A percentile compares a stretch with the other conserved stretches of the same genome.
Conservation (phyloP, 805 yeast genomes). For the Grigorovia yakushimaensis region DNA sequence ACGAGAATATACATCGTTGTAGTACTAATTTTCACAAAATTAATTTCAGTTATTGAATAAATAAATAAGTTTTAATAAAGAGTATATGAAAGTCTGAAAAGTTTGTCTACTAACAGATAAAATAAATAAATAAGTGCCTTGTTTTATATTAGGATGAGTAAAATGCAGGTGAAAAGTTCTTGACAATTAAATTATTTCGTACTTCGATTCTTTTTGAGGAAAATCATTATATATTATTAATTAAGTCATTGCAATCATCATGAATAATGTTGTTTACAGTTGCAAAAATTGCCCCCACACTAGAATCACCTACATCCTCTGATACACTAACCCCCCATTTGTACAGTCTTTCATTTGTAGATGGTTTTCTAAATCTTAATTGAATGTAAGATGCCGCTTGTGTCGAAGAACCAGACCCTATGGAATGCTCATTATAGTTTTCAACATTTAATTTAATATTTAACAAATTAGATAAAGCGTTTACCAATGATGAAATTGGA, state of each 20-base stretch:
- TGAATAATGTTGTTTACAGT: slow-evolving; percentile 40
- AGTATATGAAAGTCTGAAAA: neutral
- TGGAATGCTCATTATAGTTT: slow-evolving; percentile 69
- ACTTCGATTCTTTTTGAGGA: neutral
- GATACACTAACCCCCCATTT: slow-evolving; percentile 87
- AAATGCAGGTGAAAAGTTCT: too few species aligned
- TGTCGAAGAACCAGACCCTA: slow-evolving; percentile 61
- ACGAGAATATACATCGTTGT: slow-evolving; percentile 19
- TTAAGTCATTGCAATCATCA: slow-evolving; percentile 19
- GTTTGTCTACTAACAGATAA: neutral
- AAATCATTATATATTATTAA: neutral
- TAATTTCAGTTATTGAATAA: neutral
- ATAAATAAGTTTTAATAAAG: neutral
- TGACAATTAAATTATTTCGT: neutral
- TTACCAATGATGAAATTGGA: slow-evolving; percentile 65
- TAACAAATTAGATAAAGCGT: slow-evolving; percentile 45
- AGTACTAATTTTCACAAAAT: neutral
- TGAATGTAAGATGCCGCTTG: slow-evolving; percentile 67
- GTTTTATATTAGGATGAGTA: neutral
- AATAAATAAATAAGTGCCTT: too few species aligned
- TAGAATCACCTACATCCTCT: slow-evolving; percentile 74
- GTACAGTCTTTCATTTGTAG: slow-evolving; percentile 20
- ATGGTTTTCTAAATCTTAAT: slow-evolving; percentile 11
- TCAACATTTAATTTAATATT: slow-evolving; percentile 48
- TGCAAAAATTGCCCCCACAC: slow-evolving; percentile 58